A percentile compares a stretch with the other conserved stretches of the same genome.
phyloP scores from a whole-genome alignment of 148 eudicot genomes.

The Chenopodium suecicum region DNA sequence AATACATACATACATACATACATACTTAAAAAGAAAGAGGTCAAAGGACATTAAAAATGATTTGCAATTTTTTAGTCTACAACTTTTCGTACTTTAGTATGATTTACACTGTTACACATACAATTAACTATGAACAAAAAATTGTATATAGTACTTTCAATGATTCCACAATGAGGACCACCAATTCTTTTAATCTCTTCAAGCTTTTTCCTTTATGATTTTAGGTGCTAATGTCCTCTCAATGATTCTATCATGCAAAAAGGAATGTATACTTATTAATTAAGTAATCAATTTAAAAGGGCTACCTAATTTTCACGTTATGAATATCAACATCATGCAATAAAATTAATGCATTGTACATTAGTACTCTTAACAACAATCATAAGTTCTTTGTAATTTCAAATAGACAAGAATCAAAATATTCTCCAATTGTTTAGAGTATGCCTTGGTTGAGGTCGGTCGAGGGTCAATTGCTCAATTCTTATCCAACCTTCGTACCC shows the following conservation, averaged over 20 bases:
- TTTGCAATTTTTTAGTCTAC: not conserved
- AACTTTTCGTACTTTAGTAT: not conserved
- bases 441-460: not conserved
- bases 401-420: not conserved
- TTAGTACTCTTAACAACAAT: not conserved
- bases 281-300: not conserved
- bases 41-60: not conserved
- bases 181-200: not conserved
- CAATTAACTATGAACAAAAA: too few species aligned
- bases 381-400: not conserved
- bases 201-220: not conserved
- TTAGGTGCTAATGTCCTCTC: not conserved
- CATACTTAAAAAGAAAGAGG: not conserved
- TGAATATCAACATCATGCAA: not conserved
- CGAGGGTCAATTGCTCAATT: not conserved
- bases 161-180: not conserved
- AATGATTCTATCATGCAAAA: conserved; percentile 7
- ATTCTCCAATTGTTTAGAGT: not conserved
- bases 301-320: not conserved
- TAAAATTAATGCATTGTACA: not conserved
- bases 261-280: not conserved
- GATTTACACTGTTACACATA: not conserved
- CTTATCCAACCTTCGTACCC: not conserved
- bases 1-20: too few species aligned
- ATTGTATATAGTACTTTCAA: too few species aligned